These are phyloP conservation scores for Xylaria intraflava DNA, from an alignment of 495 filamentous ascomycete genomes.

Conservation along the genomic window DNA sequence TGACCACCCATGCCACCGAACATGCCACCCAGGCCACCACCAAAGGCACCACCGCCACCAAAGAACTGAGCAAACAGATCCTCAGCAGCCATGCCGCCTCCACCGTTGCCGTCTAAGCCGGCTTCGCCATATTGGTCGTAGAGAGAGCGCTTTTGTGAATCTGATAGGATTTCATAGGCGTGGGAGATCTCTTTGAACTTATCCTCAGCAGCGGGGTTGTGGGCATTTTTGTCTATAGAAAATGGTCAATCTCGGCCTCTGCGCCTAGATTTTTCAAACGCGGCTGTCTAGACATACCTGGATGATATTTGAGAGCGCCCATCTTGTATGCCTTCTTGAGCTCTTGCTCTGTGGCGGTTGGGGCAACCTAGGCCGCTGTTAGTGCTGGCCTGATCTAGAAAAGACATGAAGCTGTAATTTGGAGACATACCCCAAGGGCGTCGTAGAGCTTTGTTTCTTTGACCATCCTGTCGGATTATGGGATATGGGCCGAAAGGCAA, in stretches of 20 bases:
- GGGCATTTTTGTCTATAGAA: slow-evolving; percentile 80
- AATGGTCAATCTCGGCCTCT: slow-evolving; percentile 15
- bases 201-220: slow-evolving; percentile 87
- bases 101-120: slow-evolving; percentile 82
- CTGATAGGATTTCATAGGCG: slow-evolving; percentile 90
- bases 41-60: slow-evolving; percentile 65
- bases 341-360: slow-evolving; percentile 66
- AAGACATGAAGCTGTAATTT: background rate
- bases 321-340: slow-evolving; percentile 89
- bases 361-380: slow-evolving; percentile 54
- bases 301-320: slow-evolving; percentile 83
- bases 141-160: slow-evolving; percentile 78
- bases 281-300: slow-evolving; percentile 52
- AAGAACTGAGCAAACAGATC: slow-evolving; percentile 99
- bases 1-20: slow-evolving; percentile 79
- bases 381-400: slow-evolving; percentile 8
- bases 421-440: slow-evolving; percentile 64
- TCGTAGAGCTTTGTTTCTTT: slow-evolving; percentile 89
- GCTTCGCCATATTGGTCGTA: slow-evolving; percentile 99
- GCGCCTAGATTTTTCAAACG: background rate
- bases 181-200: slow-evolving; percentile 98
- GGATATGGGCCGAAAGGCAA: background rate
- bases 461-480: slow-evolving; percentile 60
- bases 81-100: slow-evolving; percentile 88
- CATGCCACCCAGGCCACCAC: slow-evolving; percentile 73